Conservation (phyloP, 148 eudicot genomes). For the Rheum nobile region DNA sequence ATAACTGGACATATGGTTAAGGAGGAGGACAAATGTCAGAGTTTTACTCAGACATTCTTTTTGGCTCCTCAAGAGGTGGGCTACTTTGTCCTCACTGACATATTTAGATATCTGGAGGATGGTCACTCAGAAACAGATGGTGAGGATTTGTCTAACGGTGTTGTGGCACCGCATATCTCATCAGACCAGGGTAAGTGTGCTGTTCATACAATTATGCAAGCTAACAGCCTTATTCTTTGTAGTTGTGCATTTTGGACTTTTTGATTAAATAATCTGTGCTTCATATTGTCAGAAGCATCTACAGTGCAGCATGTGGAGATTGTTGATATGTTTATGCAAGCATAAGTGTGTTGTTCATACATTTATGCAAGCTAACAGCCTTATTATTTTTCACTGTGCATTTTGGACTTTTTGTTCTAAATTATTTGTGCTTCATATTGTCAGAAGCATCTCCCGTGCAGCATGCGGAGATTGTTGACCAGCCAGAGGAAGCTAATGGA, state of each 20-base stretch:
- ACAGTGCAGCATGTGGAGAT: too few species aligned
- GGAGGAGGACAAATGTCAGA: constrained; percentile 30
- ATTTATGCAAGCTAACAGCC: too few species aligned
- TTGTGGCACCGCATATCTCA: constrained; percentile 23
- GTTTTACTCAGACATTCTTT: constrained; percentile 52
- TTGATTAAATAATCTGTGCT: background rate
- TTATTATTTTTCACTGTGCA: too few species aligned
- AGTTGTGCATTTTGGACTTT: background rate
- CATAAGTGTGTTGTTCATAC: too few species aligned
- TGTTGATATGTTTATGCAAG: too few species aligned
- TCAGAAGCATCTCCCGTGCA: constrained; percentile 26
- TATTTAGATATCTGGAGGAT: constrained; percentile 55
- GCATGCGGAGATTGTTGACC: constrained; percentile 26
- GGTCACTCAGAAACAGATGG: constrained; percentile 13
- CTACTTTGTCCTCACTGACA: constrained; percentile 75
- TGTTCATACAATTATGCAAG: background rate
- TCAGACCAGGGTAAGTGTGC: constrained; percentile 39
- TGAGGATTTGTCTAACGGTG: constrained; percentile 17
- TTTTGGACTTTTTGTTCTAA: too few species aligned
- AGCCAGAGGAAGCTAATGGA: constrained; percentile 26
- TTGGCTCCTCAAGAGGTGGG: constrained; percentile 90
- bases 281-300: too few species aligned
- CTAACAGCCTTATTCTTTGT: background rate
- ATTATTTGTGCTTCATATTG: too few species aligned
- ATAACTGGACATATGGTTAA: constrained; percentile 58